These are phyloP conservation scores for Metschnikowia henanensis DNA, from an alignment of 805 yeast species.

Conservation along the genomic window DNA sequence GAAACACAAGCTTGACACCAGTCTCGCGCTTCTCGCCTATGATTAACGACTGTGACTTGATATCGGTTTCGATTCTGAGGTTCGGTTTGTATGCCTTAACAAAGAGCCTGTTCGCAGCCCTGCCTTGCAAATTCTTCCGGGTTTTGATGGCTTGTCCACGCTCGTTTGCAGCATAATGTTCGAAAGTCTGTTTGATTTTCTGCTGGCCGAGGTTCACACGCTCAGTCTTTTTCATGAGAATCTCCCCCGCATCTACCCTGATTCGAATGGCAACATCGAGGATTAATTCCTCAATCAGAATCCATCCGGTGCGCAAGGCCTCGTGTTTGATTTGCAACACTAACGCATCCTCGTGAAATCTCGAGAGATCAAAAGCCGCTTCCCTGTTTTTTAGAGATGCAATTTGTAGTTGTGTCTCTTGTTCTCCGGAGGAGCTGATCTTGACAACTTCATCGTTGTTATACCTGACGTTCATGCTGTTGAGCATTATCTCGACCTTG, in stretches of 20 bases:
- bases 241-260: neutral
- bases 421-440: conserved; percentile 6
- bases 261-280: conserved; percentile 12
- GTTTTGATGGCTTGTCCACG: conserved; percentile 1
- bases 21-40: conserved; percentile 33
- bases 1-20: conserved; percentile 22
- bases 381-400: neutral
- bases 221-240: conserved; percentile 6
- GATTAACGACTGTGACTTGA: conserved; percentile 17
- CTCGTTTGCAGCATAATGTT: neutral
- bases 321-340: conserved; percentile 24
- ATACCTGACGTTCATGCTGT: conserved; percentile 3
- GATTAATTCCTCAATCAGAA: conserved; percentile 20
- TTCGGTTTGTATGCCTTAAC: conserved; percentile 28
- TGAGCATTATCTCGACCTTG: neutral
- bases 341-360: conserved; percentile 2
- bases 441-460: neutral
- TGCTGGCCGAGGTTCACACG: neutral
- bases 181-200: conserved; percentile 4
- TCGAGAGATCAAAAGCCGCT: conserved; percentile 7
- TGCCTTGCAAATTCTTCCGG: conserved; percentile 8
- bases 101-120: conserved; percentile 7
- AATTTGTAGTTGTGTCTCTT: conserved; percentile 5
- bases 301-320: conserved; percentile 25
- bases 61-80: conserved; percentile 14